phyloP scores from a whole-genome alignment of 441 rosid species.

The Brassica balearica region DNA sequence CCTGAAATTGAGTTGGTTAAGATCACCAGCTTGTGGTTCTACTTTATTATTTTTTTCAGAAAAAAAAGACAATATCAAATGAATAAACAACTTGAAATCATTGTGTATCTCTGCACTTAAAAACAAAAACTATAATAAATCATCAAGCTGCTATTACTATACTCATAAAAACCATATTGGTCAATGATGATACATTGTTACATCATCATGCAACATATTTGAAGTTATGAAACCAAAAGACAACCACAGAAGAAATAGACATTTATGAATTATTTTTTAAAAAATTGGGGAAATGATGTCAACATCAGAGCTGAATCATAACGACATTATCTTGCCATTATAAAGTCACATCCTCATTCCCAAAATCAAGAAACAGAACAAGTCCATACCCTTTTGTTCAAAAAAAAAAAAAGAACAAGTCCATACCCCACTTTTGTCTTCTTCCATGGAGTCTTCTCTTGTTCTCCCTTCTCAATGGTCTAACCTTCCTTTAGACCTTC shows the following conservation, averaged over 20 bases:
- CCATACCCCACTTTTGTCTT: not conserved
- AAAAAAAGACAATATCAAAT: not conserved
- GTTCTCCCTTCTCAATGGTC: conserved; percentile 36
- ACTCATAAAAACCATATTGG: not conserved
- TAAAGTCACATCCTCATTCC: conserved; percentile 9
- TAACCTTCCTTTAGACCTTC: conserved; percentile 40
- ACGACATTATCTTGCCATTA: conserved; percentile 24
- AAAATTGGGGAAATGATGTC: conserved; percentile 29
- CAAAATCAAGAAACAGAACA: conserved; percentile 30
- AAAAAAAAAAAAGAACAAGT: not conserved
- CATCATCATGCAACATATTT: conserved; percentile 10
- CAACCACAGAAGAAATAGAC: conserved; percentile 1
- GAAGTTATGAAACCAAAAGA: not conserved
- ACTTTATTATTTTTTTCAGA: not conserved
- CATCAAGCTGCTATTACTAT: conserved; percentile 1
- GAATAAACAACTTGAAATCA: not conserved
- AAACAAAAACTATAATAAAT: not conserved
- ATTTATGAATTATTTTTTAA: not conserved
- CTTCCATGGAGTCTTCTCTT: conserved; percentile 33
- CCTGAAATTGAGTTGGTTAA: not conserved
- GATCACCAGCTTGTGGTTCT: not conserved
- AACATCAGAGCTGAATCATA: conserved; percentile 17
- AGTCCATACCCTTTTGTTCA: not conserved
- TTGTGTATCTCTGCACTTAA: conserved; percentile 2
- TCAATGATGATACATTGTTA: conserved; percentile 10